These are phyloP conservation scores for Aspergillus sp. DNA, from an alignment of 2,329 filamentous ascomycete genomes.

Conservation along the genomic window DNA sequence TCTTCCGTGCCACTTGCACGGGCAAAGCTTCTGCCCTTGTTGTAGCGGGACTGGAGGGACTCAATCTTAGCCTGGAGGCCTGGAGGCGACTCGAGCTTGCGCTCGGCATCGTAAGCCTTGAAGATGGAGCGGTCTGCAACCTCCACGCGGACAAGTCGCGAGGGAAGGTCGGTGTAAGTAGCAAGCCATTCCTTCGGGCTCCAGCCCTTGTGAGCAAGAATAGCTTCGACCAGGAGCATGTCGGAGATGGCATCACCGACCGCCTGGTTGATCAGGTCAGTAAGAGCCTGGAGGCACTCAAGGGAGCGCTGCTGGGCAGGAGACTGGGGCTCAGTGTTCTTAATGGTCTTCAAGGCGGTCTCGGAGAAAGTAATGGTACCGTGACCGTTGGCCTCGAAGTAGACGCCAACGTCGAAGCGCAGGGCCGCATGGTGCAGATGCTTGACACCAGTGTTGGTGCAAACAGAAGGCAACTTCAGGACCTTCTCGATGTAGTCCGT, in stretches of 20 bases:
- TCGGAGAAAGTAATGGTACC: slow-evolving; percentile 94
- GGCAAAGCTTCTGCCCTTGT: slow-evolving; percentile 84
- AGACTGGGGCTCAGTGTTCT: slow-evolving; percentile 78
- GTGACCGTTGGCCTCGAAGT: slow-evolving; percentile 98
- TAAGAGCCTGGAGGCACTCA: slow-evolving; percentile 78
- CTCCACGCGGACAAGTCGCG: slow-evolving; percentile 89
- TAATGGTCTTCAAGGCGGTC: slow-evolving; percentile 76
- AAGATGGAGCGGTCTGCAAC: slow-evolving; percentile 87
- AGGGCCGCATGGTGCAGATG: slow-evolving; percentile 95
- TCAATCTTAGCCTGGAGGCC: slow-evolving; percentile 87
- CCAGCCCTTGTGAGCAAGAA: slow-evolving; percentile 94
- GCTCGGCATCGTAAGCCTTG: slow-evolving; percentile 88
- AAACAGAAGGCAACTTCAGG: slow-evolving; percentile 84
- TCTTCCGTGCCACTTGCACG: slow-evolving; percentile 95
- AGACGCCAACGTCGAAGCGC: slow-evolving; percentile 92
- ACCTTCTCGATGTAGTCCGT: slow-evolving; percentile 89
- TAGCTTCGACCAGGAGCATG: slow-evolving; percentile 92
- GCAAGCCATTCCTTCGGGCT: slow-evolving; percentile 85
- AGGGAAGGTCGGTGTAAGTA: slow-evolving; percentile 92
- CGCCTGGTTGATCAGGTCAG: slow-evolving; percentile 95
- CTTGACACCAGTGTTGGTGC: slow-evolving; percentile 95
- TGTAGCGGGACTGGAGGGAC: slow-evolving; percentile 83
- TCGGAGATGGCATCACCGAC: slow-evolving; percentile 96
- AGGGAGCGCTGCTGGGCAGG: slow-evolving; percentile 89
- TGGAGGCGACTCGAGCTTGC: slow-evolving; percentile 75